These are phyloP conservation scores for Ophiostoma sp. DNA, from an alignment of 2,329 filamentous ascomycete species.

Conservation along the genomic window DNA sequence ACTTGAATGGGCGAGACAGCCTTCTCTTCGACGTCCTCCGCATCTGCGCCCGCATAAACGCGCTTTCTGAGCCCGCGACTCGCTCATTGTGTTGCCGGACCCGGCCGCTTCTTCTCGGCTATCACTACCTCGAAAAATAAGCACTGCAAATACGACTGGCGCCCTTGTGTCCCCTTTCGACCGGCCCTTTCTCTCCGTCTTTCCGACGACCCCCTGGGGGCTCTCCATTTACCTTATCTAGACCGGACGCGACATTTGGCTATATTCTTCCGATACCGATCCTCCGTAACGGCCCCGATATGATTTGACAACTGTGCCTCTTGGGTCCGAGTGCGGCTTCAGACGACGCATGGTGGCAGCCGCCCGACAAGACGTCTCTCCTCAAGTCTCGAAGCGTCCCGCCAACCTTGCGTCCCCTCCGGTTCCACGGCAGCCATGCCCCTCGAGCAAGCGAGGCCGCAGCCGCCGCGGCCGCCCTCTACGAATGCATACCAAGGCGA, in stretches of 20 bases:
- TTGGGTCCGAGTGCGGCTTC: neutral
- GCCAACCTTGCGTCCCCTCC: neutral
- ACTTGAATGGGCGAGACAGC: neutral
- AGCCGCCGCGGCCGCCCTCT: neutral
- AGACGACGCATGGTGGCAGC: conserved; percentile 8
- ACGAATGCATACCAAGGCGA: neutral
- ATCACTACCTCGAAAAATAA: no score
- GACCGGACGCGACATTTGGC: neutral
- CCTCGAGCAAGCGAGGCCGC: neutral
- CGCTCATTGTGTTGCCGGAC: neutral
- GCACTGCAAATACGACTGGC: no score
- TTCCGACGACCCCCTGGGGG: neutral
- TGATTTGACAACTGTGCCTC: neutral
- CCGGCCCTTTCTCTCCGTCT: neutral
- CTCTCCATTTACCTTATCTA: no score
- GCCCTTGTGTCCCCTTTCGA: neutral
- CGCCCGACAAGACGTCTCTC: neutral
- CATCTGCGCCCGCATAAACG: neutral
- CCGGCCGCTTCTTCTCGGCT: neutral
- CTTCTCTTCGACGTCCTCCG: neutral
- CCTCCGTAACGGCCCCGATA: neutral
- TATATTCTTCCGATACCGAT: neutral
- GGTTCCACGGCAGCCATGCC: neutral
- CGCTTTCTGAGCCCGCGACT: neutral
- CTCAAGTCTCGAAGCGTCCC: neutral